Evolutionary conservation across 345 rosid species (phyloP).

Genomic region (Linum usitatissimum): DNA sequence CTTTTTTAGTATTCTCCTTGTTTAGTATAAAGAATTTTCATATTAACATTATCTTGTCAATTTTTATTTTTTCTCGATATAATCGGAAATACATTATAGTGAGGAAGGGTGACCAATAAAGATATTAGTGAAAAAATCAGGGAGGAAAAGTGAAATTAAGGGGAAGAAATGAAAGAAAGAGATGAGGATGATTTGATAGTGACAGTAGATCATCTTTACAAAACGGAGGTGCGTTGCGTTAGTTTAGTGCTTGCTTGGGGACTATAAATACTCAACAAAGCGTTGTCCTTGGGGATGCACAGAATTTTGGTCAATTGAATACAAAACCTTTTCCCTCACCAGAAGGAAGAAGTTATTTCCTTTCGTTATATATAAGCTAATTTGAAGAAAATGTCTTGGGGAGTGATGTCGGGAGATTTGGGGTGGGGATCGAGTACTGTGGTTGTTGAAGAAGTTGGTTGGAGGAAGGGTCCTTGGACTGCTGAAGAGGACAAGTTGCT

Average conservation of each 20-base stretch:
- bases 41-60: no score
- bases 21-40: no score
- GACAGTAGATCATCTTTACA: slow-evolving; percentile 16
- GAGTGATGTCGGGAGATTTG: slow-evolving; percentile 43
- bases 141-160: slow-evolving; percentile 16
- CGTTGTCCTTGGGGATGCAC: slow-evolving; percentile 21
- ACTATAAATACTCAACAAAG: slow-evolving; percentile 45
- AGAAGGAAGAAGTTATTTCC: no score
- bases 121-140: slow-evolving; percentile 20
- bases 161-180: slow-evolving; percentile 4
- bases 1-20: no score
- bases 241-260: slow-evolving; percentile 8
- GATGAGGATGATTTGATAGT: slow-evolving; percentile 31
- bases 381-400: slow-evolving; percentile 43
- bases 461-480: slow-evolving; percentile 99
- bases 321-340: slow-evolving; percentile 1
- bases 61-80: no score
- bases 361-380: no score
- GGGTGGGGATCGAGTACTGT: slow-evolving; percentile 38
- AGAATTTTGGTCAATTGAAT: slow-evolving; percentile 27
- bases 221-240: slow-evolving; percentile 19
- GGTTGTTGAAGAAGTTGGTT: slow-evolving; percentile 38
- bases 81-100: no score
- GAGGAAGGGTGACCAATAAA: slow-evolving; percentile 1
- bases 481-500: slow-evolving; percentile 78